Percentiles rank a stretch among this genome's conserved stretches.
These are phyloP conservation scores for Corniculantispora saksenae DNA, from an alignment of 2,329 filamentous ascomycete genomes.

Conservation along the genomic window DNA sequence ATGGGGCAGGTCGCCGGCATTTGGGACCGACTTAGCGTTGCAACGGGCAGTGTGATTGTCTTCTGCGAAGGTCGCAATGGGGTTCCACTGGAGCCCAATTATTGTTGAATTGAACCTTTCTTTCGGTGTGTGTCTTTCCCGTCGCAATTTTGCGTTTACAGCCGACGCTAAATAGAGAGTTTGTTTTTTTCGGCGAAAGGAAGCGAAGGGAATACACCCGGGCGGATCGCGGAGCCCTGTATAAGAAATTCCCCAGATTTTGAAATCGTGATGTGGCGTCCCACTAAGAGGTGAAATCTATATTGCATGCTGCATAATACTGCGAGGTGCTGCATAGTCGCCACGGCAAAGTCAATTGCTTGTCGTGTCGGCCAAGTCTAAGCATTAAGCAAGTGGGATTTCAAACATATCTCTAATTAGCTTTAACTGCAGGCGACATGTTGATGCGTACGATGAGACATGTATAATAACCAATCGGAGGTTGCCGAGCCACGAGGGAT, in stretches of 20 bases:
- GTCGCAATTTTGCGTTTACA: neutral
- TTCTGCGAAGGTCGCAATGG: neutral
- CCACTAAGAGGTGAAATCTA: neutral
- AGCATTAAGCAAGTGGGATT: too few species aligned
- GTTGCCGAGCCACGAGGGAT: too few species aligned
- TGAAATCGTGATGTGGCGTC: neutral
- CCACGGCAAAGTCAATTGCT: too few species aligned
- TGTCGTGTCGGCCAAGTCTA: too few species aligned
- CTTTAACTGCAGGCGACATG: too few species aligned
- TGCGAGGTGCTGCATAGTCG: too few species aligned
- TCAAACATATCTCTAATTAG: too few species aligned
- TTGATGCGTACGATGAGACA: too few species aligned
- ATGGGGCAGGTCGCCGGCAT: constrained; percentile 16
- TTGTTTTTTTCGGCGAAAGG: too few species aligned
- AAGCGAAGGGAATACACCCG: neutral
- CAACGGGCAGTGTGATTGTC: neutral
- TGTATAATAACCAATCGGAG: too few species aligned
- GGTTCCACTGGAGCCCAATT: neutral
- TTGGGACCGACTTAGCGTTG: neutral
- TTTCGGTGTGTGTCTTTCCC: neutral
- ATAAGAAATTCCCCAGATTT: neutral
- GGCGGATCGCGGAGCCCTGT: neutral
- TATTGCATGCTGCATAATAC: neutral
- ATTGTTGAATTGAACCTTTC: neutral
- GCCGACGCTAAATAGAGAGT: neutral